Base-by-base conservation (phyloP, 352 stramenopile species). In the Thraustochytrium sp. region DNA sequence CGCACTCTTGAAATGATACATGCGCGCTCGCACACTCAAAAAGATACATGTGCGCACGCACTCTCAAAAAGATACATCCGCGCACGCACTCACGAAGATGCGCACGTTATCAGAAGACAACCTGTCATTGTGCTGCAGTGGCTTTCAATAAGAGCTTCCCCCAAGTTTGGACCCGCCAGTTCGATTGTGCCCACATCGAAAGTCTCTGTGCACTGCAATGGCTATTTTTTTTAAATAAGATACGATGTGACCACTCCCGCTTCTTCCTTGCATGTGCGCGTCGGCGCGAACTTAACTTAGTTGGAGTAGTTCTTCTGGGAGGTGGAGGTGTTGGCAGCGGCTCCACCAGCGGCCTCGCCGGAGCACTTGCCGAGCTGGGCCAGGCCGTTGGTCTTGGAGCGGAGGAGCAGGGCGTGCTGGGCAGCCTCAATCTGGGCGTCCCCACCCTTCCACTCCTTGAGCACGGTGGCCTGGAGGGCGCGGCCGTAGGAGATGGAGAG, bases 291-390 rank as follows among this genome's bases (percentile, higher is more conserved):
- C n/a, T n/a, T n/a, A 75, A 51, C 78, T 86, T 91, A 93, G 87
- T 93, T 93, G 63, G 90, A 88, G 87, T 93, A 93, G 82, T 91
- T 90, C 82, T 88, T 89, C 21, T 93, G 89, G 63, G 86, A 84
- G 46, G 92, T 87, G 29, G 87, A 90, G 84, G 90, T 87, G 62
- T 90, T 85, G 36, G 87, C 88, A 40, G 87, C 89, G 23, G 59
- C 85, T 36, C 77, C 86, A 40, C 89, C 87, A 75, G 92, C 88
- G 37, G 87, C 90, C 51, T 87, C 90, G 21, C 89, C 77, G 5
- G 73, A 80, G 85, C 93, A 93, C 73, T 90, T 89, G 84, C 90
- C 90, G 36, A 89, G 85, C 85, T 88, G 90, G 18, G 90, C 90
- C 85, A 91, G 85, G 9, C 82, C 87, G 87, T 93, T 93, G 56